Percentiles rank a stretch among this genome's conserved stretches.
These are phyloP conservation scores for Colletotrichum endophyticum DNA, from an alignment of 2,329 filamentous ascomycete genomes.

Conservation along the genomic window DNA sequence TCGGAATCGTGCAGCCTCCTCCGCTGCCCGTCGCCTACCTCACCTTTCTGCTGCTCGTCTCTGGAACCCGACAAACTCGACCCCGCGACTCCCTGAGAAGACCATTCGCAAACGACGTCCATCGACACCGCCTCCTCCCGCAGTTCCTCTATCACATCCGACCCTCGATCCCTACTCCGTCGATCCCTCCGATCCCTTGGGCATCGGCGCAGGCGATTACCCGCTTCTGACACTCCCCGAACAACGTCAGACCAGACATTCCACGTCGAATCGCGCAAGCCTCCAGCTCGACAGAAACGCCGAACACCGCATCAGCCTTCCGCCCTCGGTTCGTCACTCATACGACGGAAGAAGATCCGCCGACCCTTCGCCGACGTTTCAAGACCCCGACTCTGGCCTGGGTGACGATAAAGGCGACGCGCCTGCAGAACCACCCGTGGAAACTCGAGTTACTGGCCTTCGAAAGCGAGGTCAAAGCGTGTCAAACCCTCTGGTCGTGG, in stretches of 20 bases:
- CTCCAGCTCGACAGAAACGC: constrained; percentile 55
- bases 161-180: constrained; percentile 39
- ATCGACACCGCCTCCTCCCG: constrained; percentile 58
- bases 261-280: constrained; percentile 49
- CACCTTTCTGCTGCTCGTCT: constrained; percentile 55
- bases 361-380: constrained; percentile 32
- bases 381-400: constrained; percentile 21
- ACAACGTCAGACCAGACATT: constrained; percentile 51
- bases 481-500: constrained; percentile 22
- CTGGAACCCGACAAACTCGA: constrained; percentile 67
- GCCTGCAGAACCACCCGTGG: background rate
- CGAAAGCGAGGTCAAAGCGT: constrained; percentile 34
- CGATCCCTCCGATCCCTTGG: constrained; percentile 39
- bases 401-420: constrained; percentile 11
- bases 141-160: constrained; percentile 54
- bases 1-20: constrained; percentile 41
- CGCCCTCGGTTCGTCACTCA: constrained; percentile 57
- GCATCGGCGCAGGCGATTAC: constrained; percentile 48
- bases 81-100: constrained; percentile 45
- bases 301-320: constrained; percentile 57
- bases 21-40: constrained; percentile 36
- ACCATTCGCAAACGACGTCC: constrained; percentile 48
- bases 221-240: constrained; percentile 58
- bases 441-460: constrained; percentile 24
- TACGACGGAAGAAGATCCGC: constrained; percentile 53